These are phyloP conservation scores for Boletus semigastroideus DNA, from an alignment of 1,284 basidiomycete genomes.

Conservation along the genomic window DNA sequence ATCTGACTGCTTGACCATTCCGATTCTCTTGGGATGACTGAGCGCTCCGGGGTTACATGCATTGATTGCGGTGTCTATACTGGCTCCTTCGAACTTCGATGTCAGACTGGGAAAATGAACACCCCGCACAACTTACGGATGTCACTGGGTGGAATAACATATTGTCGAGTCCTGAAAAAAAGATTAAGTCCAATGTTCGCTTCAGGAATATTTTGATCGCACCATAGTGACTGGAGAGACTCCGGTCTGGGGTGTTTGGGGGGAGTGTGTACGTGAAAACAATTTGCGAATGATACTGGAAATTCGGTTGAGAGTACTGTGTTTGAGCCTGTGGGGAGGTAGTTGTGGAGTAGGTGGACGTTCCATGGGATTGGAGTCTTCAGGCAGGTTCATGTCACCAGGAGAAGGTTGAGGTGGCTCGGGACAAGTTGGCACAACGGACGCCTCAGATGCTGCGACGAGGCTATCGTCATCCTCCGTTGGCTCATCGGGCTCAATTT, in stretches of 20 bases:
- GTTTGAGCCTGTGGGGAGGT: neutral
- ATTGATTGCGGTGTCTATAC: conserved; percentile 74
- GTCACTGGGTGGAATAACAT: conserved; percentile 56
- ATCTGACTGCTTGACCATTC: conserved; percentile 73
- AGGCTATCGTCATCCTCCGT: neutral
- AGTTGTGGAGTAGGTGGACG: no score
- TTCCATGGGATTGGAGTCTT: neutral
- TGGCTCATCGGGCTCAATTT: conserved; percentile 2
- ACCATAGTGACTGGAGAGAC: no score
- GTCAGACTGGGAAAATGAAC: neutral
- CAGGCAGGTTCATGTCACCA: neutral
- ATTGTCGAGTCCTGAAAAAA: no score
- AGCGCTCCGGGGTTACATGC: conserved; percentile 70
- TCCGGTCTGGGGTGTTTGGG: neutral
- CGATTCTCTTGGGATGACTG: conserved; percentile 66
- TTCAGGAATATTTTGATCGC: neutral
- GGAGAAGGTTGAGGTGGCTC: neutral
- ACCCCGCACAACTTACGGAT: conserved; percentile 46
- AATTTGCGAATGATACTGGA: neutral
- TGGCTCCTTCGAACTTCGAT: conserved; percentile 48
- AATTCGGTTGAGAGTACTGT: neutral
- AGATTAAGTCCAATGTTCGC: no score
- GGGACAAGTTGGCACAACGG: neutral
- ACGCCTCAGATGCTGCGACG: neutral
- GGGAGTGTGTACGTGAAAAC: neutral